Evolutionary conservation across 192 early-diverging fungal genomes (phyloP).

Genomic region (Rhizoclosmatium globosum): DNA sequence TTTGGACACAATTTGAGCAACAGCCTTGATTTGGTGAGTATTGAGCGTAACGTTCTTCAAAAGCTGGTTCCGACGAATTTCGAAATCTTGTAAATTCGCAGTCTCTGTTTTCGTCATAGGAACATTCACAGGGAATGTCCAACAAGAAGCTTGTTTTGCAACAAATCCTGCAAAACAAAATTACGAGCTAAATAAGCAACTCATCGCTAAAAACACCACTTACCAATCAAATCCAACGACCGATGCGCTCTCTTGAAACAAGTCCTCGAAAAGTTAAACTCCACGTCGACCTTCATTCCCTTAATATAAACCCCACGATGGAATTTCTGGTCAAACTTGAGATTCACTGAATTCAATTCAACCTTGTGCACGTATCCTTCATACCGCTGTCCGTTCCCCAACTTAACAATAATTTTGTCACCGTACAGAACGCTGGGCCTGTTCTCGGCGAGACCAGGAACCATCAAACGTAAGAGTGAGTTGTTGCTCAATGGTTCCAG

Average conservation of each 20-base stretch:
- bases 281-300: slow-evolving; percentile 30
- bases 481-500: neutral
- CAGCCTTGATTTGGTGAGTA: slow-evolving; percentile 11
- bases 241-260: slow-evolving; percentile 21
- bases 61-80: neutral
- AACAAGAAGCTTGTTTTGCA: neutral
- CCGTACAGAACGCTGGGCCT: slow-evolving; percentile 30
- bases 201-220: neutral
- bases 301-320: slow-evolving; percentile 7
- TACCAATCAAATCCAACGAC: slow-evolving; percentile 13
- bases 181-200: slow-evolving; percentile 11
- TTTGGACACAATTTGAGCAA: slow-evolving; percentile 8
- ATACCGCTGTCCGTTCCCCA: neutral
- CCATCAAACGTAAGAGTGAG: slow-evolving; percentile 1
- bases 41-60: slow-evolving; percentile 3
- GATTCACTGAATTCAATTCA: slow-evolving; percentile 5
- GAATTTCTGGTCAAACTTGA: slow-evolving; percentile 30
- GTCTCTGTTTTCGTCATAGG: neutral
- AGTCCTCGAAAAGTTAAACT: slow-evolving; percentile 35
- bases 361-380: slow-evolving; percentile 32
- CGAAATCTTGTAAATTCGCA: too few species aligned
- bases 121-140: neutral
- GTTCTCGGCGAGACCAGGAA: slow-evolving; percentile 25
- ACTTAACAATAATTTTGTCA: slow-evolving; percentile 26
- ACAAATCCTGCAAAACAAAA: neutral